Percentiles rank a stretch among this genome's conserved stretches.
phyloP scores from a whole-genome alignment of 1,139 yeast species.

The Yamadazyma sp. region DNA sequence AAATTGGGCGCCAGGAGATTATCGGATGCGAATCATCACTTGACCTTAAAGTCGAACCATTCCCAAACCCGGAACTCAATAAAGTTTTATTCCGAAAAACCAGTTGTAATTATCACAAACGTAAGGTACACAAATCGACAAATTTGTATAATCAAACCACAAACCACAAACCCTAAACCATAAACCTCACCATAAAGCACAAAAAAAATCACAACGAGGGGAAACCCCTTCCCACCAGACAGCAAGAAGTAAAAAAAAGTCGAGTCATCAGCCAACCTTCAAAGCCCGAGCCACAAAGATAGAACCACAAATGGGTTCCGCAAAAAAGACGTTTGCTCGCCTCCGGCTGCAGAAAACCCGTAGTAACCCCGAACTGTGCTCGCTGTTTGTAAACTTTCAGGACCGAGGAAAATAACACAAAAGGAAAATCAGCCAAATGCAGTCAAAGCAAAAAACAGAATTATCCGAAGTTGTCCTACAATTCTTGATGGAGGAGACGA shows the following conservation, averaged over 20 bases:
- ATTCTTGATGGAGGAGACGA: slow-evolving; percentile 1
- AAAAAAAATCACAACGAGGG: background rate
- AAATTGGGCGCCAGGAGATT: background rate
- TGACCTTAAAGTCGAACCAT: background rate
- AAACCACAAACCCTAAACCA: no score
- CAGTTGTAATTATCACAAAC: background rate
- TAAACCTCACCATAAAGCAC: background rate
- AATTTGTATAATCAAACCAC: background rate
- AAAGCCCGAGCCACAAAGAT: background rate
- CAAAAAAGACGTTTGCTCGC: no score
- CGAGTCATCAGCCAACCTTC: background rate
- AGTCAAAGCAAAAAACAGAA: slow-evolving; percentile 1
- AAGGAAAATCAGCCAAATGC: slow-evolving; percentile 1
- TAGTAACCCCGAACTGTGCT: no score
- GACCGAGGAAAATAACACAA: slow-evolving; percentile 2
- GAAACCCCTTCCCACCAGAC: background rate
- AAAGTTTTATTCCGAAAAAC: no score
- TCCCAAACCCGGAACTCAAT: background rate
- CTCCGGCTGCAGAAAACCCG: no score
- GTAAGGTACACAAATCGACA: background rate
- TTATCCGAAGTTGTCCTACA: slow-evolving; percentile 20
- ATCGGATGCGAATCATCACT: background rate
- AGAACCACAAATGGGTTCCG: no score
- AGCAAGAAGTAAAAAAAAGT: background rate
- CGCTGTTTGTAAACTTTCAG: background rate